Evolutionary conservation across 2,329 filamentous ascomycete species (phyloP).

Genomic region (Botrytis byssoidea): DNA sequence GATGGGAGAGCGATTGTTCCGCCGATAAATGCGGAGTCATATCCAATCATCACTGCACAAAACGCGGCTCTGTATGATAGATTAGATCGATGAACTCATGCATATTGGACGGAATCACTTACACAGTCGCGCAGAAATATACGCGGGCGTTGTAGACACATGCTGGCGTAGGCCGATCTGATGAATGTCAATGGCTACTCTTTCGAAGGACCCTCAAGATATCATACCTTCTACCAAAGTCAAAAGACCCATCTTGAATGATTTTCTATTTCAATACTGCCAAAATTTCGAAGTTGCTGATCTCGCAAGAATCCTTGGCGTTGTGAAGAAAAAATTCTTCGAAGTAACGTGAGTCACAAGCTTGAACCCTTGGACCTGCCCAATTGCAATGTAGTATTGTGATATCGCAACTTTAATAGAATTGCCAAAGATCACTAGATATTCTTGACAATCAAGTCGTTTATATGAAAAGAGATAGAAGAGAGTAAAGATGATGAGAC

Average conservation of each 20-base stretch:
- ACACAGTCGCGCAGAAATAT: slow-evolving; percentile 30
- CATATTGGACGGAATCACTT: slow-evolving; percentile 15
- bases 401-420: neutral
- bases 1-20: slow-evolving; percentile 32
- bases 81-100: neutral
- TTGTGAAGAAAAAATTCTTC: slow-evolving; percentile 14
- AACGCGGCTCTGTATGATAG: slow-evolving; percentile 47
- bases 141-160: slow-evolving; percentile 33
- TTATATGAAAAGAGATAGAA: slow-evolving; percentile 3
- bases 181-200: neutral
- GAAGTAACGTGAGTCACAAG: slow-evolving; percentile 9
- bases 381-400: neutral
- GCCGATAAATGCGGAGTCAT: slow-evolving; percentile 33
- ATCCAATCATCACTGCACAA: slow-evolving; percentile 50
- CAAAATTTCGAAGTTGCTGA: neutral
- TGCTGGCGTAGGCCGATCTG: slow-evolving; percentile 33
- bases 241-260: slow-evolving; percentile 43
- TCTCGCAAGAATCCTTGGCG: neutral
- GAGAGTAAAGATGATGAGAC: slow-evolving; percentile 20
- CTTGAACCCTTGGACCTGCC: slow-evolving; percentile 17
- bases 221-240: slow-evolving; percentile 53
- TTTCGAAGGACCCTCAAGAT: slow-evolving; percentile 47
- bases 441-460: neutral
- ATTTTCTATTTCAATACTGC: neutral
- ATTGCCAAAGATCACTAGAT: neutral